These are phyloP conservation scores for Phytophthora tentaculata DNA, from an alignment of 352 stramenopile species.

Conservation along the genomic window DNA sequence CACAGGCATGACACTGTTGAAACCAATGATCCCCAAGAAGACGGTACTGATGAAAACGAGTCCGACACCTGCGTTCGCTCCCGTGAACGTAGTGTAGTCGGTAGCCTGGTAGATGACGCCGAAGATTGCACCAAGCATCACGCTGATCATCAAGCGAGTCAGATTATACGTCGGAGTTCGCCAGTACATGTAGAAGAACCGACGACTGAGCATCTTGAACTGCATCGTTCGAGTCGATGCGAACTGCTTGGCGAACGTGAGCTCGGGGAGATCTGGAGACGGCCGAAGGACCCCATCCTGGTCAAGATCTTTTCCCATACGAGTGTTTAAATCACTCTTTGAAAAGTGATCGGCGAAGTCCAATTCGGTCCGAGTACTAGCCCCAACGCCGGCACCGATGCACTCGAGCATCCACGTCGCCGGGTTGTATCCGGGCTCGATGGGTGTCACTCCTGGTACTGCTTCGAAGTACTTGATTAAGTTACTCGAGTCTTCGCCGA, in stretches of 20 bases:
- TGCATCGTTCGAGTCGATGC: constrained; percentile 33
- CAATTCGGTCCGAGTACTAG: constrained; percentile 6
- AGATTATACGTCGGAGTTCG: constrained; percentile 85
- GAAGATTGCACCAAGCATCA: constrained; percentile 77
- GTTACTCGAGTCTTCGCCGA: constrained; percentile 47
- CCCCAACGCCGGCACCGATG: constrained; percentile 62
- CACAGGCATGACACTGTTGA: constrained; percentile 82
- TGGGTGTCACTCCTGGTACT: constrained; percentile 43
- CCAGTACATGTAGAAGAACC: constrained; percentile 85
- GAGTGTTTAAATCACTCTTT: constrained; percentile 36
- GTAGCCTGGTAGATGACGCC: constrained; percentile 77
- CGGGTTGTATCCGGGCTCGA: constrained; percentile 87
- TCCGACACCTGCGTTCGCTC: constrained; percentile 57
- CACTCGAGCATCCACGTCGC: constrained; percentile 91
- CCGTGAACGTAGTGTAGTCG: constrained; percentile 56
- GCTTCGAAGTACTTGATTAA: constrained; percentile 66
- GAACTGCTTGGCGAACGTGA: constrained; percentile 50
- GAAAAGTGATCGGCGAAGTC: constrained; percentile 56
- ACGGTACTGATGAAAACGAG: constrained; percentile 86
- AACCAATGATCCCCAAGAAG: constrained; percentile 83
- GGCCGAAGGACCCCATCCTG: constrained; percentile 50
- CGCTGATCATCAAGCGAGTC: constrained; percentile 70
- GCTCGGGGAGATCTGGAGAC: constrained; percentile 36
- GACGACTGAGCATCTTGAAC: constrained; percentile 52
- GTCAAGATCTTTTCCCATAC: constrained; percentile 48